A percentile compares a stretch with the other conserved stretches of the same genome.
Evolutionary conservation across 306 rosid genomes (phyloP).

Genomic region (Pueraria montana): DNA sequence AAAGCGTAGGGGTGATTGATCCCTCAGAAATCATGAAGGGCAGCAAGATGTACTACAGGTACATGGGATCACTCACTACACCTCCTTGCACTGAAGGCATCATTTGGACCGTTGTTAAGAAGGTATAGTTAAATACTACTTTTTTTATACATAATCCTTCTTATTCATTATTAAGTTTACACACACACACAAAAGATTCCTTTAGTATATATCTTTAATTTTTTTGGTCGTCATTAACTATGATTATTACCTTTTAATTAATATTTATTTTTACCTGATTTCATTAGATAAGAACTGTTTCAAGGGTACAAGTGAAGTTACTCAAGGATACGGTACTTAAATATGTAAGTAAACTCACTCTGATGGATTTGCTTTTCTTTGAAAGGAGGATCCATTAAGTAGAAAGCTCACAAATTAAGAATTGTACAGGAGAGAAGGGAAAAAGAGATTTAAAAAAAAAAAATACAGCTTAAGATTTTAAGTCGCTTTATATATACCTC

Average conservation of each 20-base stretch:
- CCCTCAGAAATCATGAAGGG: conserved; percentile 53
- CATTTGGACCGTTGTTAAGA: conserved; percentile 66
- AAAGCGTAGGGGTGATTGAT: conserved; percentile 55
- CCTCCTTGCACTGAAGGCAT: conserved; percentile 85
- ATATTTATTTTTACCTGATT: background rate
- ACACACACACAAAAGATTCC: background rate
- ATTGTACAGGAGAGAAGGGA: no score
- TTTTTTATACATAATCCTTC: background rate
- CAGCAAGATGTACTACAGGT: conserved; percentile 61
- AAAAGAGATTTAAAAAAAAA: no score
- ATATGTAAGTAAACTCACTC: conserved; percentile 52
- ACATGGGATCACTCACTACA: conserved; percentile 75
- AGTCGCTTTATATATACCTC: no score
- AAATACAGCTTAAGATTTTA: no score
- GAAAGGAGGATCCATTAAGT: background rate
- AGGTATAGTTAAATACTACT: conserved; percentile 50
- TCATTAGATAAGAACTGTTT: conserved; percentile 63
- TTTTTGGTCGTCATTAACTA: background rate
- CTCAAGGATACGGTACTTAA: conserved; percentile 56
- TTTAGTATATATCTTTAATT: background rate
- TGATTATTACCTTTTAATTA: background rate
- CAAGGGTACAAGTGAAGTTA: conserved; percentile 59
- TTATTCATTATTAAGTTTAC: background rate
- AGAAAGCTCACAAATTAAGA: background rate
- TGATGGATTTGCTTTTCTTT: background rate